A percentile compares a stretch with the other conserved stretches of the same genome.
Evolutionary conservation across 345 rosid genomes (phyloP).

Genomic region (Pugionium cornutum): DNA sequence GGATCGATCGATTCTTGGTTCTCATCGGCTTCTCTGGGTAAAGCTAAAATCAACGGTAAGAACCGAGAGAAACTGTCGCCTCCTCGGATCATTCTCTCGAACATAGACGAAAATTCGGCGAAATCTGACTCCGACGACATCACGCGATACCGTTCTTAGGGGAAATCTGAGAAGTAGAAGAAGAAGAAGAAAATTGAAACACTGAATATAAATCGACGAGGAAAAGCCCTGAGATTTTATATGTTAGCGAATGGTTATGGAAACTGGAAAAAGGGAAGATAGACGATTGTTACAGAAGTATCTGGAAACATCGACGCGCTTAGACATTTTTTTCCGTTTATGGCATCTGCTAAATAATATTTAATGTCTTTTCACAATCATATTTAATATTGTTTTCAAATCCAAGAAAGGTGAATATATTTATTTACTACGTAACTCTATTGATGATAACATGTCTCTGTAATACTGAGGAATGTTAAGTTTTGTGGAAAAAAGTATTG

Average conservation of each 20-base stretch:
- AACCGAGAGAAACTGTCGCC: constrained; percentile 27
- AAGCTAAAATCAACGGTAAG: constrained; percentile 26
- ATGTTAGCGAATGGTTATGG: constrained; percentile 8
- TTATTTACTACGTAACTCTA: neutral
- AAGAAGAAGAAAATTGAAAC: constrained; percentile 4
- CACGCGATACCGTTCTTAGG: neutral
- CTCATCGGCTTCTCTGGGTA: neutral
- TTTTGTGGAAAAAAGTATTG: constrained; percentile 13
- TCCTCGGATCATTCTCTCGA: constrained; percentile 23
- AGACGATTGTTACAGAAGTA: constrained; percentile 24
- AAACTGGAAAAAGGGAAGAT: neutral
- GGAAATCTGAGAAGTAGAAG: neutral
- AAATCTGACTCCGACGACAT: constrained; percentile 33
- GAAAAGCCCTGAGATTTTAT: constrained; percentile 8
- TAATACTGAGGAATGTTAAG: constrained; percentile 18
- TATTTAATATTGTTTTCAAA: too few relatives aligned
- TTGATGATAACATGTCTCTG: constrained; percentile 29
- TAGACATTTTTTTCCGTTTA: neutral
- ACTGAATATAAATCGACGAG: neutral
- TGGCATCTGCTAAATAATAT: neutral
- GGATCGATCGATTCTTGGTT: constrained; percentile 25
- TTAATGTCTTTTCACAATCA: too few relatives aligned
- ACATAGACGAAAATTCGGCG: constrained; percentile 24
- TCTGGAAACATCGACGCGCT: constrained; percentile 29
- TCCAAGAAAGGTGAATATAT: too few relatives aligned